Base-by-base conservation (phyloP, 176 grass and related monocot species). In the Zea mays region DNA sequence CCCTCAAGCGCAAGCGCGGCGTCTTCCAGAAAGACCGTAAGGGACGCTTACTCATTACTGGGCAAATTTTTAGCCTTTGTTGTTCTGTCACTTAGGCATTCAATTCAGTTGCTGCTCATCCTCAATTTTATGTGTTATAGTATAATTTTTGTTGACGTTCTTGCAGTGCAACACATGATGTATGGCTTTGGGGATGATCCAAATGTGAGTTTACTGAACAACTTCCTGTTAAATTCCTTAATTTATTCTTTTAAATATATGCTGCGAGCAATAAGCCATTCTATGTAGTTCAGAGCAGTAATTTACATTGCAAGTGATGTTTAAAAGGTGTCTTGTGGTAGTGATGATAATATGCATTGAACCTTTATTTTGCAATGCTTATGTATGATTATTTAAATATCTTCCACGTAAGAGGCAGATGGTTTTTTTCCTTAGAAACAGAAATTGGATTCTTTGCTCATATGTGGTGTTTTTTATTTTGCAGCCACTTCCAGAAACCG, bases 81-180 rank as follows among this genome's bases (percentile, higher is more conserved):
- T 52, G 2, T 58, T 8, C 45, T 56, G 15, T 52, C 10, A 19
- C 36, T 67, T 39, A 16, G 33, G 3, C 6, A 27, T 67, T 16
- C 10, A 20, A 19, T 52, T 52, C 2, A 9, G 7, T 78, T 66
- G 1, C 6, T 19, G 14, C 69, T 51, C 4, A 72, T 38, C 34
- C 27, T n/a, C 47, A 54, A 10, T 72, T 52, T 51, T 52, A 3
- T 46, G 36, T 57, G 35, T 15, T 69, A 4, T 39, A 39, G 38
- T 10, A 34, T 10, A 40, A 11, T 27, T 67, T 47, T 33, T 37
- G 6, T 65, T 78, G 7, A 12, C 5, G 34, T 48, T 76, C 59
- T 61, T 89, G 67, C 88, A 93, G 94, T 97, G 68, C 94, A 97
- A 75, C 94, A 97, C 86, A 93, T 97, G 91, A 97, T 97, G 94